Evolutionary conservation across 176 grass and related monocot genomes (phyloP), one percentile per base, ranked within the genome.

Genomic region (Aechmea fasciata): DNA sequence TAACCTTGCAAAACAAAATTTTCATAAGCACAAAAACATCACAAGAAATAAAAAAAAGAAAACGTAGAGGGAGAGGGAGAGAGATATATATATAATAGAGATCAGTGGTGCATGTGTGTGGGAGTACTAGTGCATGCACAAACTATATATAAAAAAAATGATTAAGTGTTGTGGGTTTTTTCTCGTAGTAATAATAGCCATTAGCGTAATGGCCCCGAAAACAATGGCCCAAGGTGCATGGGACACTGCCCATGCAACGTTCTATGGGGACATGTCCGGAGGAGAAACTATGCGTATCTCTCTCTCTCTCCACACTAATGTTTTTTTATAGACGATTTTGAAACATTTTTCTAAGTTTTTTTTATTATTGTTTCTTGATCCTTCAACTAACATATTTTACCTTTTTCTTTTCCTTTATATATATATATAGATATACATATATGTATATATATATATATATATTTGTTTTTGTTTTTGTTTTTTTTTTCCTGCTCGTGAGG

Each of bases 251-350:
- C 65, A 53, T 26, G 76, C 82, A 11, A 84, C 82, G 6, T 84
- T 79, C 69, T 84, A 84, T 48, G 82, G 82, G n/a, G 82, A 84
- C 55, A 79, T 79, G 55, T 15, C 69, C 11, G 75, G 65, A 1
- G 57, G 2, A 6, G 70, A 64, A 18, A 79, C 82, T n/a, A 79
- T 84, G 82, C 52, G 76, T 64, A 28, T 55, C 26, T 70, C 9
- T 51, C 12, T 48, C 55, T 73, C 48, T 49, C 5, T n/a, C 48
- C 29, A 63, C 10, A 9, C 29, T 25, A 20, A 11, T 26, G 1
- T 26, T 26, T 26, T 26, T 41, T 41, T 41, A 41, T 41, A 41
- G 33, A 7, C 33, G 33, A 41, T 41, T 41, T 41, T 41, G 33
- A 41, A 41, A 41, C 6, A 41, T 41, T 41, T 41, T 41, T 41